phyloP scores from a whole-genome alignment of 2,329 filamentous ascomycete genomes.

The Arthrinium puccinioides region DNA sequence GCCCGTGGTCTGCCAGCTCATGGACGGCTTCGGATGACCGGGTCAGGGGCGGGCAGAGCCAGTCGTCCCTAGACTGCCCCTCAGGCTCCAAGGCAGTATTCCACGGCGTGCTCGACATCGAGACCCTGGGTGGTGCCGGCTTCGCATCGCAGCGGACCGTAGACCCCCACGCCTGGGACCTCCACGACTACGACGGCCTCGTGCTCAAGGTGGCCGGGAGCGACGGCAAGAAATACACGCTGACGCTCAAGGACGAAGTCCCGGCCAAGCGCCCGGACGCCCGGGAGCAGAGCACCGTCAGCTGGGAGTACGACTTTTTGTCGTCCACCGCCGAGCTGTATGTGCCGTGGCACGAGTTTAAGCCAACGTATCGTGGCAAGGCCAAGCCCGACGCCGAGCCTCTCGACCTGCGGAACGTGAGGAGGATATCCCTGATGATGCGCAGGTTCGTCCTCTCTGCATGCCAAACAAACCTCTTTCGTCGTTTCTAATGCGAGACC shows the following conservation, averaged over 20 bases:
- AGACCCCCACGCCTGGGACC: constrained; percentile 53
- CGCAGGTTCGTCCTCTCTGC: constrained; percentile 52
- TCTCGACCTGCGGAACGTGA: constrained; percentile 53
- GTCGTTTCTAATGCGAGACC: neutral
- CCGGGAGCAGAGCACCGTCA: constrained; percentile 63
- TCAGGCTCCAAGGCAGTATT: constrained; percentile 33
- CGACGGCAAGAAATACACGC: constrained; percentile 63
- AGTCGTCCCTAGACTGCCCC: constrained; percentile 37
- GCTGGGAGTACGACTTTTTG: constrained; percentile 66
- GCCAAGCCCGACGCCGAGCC: constrained; percentile 51
- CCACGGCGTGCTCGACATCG: constrained; percentile 64
- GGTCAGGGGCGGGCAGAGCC: constrained; percentile 67
- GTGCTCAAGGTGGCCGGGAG: constrained; percentile 41
- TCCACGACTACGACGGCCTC: constrained; percentile 56
- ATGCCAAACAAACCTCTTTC: constrained; percentile 12
- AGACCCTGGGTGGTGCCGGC: constrained; percentile 69
- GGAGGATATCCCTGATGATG: constrained; percentile 71
- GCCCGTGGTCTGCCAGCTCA: constrained; percentile 49
- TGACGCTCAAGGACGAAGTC: constrained; percentile 67
- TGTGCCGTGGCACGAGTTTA: constrained; percentile 58
- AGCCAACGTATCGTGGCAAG: constrained; percentile 66
- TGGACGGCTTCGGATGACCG: constrained; percentile 70
- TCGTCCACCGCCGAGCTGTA: constrained; percentile 31
- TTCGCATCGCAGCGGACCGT: constrained; percentile 73
- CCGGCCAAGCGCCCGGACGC: constrained; percentile 52